Base-by-base conservation (phyloP, 2,329 filamentous ascomycete species). In the Ambrosiella xylebori region DNA sequence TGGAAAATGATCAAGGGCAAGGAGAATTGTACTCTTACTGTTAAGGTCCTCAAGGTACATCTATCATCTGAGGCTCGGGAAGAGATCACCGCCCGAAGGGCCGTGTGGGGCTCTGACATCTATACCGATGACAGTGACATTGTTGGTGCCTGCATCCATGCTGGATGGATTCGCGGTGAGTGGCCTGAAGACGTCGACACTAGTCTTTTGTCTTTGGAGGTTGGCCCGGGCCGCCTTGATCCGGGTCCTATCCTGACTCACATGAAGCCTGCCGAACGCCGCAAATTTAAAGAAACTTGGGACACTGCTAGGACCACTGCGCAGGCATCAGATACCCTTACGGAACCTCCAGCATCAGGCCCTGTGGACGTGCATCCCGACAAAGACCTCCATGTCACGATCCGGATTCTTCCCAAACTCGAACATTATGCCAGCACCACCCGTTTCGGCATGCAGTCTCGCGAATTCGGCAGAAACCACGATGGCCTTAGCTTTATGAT, bases 111-210 rank as follows among this genome's bases (percentile, higher is more conserved):
- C 1, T 93, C 88, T 0, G 90, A 94, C 41, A 79, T 98, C 6
- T 97, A 97, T 67, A 95, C 89, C 0, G 93, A 98, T 64, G 93
- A 98, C 69, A 95, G 89, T 0, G 93, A 98, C 66, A 82, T 93
- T 0, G 78, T 98, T 27, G 91, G 89, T 0, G 90, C 91, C 1
- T 91, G 90, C 61, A 91, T 98, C 51, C 93, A 98, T 68, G 83
- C 84, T 1, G 93, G 93, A 2, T 97, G 89, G 82, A 85, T 98
- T 63, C 82, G 84, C 47, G 91, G 91, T 39, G 88, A 90, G 64
- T 95, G 90, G 85, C 75, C 81, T 3, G 82, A 89, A 6, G 85
- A 88, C 40, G 79, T 93, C 1, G 86, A 93, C 64, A 74, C 80
- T 1, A 73, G 75, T 11, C 73, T 91, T 69, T 74, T 95, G 9